These are phyloP conservation scores for Gossypium sturtianum DNA, from an alignment of 345 rosid species.

Conservation along the genomic window DNA sequence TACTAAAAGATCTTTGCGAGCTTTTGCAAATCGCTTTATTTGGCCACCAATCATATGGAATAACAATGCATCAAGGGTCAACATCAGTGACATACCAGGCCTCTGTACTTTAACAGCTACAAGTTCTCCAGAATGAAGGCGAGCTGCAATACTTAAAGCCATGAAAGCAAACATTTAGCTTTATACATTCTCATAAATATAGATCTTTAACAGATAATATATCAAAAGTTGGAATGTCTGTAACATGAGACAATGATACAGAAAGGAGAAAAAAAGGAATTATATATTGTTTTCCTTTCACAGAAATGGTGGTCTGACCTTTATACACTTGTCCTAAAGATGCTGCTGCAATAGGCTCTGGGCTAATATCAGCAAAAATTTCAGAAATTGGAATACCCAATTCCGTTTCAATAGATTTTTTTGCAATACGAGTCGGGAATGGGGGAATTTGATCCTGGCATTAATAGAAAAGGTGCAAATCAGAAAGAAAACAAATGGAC, in stretches of 20 bases:
- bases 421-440: constrained; percentile 66
- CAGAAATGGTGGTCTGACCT: constrained; percentile 44
- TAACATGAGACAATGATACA: neutral
- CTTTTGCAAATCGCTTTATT: constrained; percentile 84
- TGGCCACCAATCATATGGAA: constrained; percentile 92
- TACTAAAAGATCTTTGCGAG: constrained; percentile 79
- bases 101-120: constrained; percentile 98
- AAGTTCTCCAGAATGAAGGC: constrained; percentile 90
- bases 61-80: constrained; percentile 91
- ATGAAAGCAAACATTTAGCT: constrained; percentile 23
- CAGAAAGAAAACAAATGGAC: neutral
- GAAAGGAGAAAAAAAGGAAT: neutral
- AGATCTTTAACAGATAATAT: neutral
- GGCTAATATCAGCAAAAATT: constrained; percentile 79
- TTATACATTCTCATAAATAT: constrained; percentile 1
- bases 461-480: constrained; percentile 14
- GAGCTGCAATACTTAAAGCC: constrained; percentile 77
- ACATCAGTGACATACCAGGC: constrained; percentile 71
- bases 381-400: constrained; percentile 64
- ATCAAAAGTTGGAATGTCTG: neutral
- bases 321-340: constrained; percentile 97
- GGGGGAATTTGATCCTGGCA: constrained; percentile 94
- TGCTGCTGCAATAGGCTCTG: constrained; percentile 89
- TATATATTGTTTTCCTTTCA: neutral
- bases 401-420: constrained; percentile 75